phyloP scores from a whole-genome alignment of 1,284 basidiomycete species.

The Microbotryomycetes sp. region DNA sequence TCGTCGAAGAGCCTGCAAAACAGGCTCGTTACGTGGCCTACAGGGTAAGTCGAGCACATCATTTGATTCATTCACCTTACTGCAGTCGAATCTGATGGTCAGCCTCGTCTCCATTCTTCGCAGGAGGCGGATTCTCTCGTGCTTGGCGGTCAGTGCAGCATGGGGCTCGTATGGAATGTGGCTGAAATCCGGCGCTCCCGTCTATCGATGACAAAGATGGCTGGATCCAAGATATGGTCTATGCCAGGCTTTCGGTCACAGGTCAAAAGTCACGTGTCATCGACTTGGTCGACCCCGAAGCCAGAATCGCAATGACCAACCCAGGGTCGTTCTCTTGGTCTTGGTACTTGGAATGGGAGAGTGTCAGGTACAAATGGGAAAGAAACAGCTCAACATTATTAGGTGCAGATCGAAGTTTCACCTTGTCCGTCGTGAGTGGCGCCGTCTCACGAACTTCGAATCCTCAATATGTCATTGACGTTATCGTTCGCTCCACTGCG shows the following conservation, averaged over 20 bases:
- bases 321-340: slow-evolving; percentile 8
- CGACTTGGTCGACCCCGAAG: slow-evolving; percentile 1
- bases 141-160: slow-evolving; percentile 1
- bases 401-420: slow-evolving; percentile 13
- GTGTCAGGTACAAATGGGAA: slow-evolving; percentile 7
- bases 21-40: background rate
- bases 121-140: slow-evolving; percentile 4
- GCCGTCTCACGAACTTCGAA: background rate
- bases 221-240: background rate
- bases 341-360: slow-evolving; percentile 27
- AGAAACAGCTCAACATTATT: slow-evolving; percentile 1
- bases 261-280: slow-evolving; percentile 10
- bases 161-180: too few species aligned
- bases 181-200: background rate
- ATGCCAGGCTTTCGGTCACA: background rate
- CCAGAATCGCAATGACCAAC: slow-evolving; percentile 4
- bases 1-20: background rate
- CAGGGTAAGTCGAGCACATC: background rate
- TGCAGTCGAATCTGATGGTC: background rate
- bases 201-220: slow-evolving; percentile 3
- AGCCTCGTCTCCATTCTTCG: background rate
- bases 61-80: background rate
- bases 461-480: background rate
- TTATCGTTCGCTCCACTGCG: too few species aligned
- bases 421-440: slow-evolving; percentile 14